phyloP scores from a whole-genome alignment of 257 asterid genomes.

The Coffea eugenioides region DNA sequence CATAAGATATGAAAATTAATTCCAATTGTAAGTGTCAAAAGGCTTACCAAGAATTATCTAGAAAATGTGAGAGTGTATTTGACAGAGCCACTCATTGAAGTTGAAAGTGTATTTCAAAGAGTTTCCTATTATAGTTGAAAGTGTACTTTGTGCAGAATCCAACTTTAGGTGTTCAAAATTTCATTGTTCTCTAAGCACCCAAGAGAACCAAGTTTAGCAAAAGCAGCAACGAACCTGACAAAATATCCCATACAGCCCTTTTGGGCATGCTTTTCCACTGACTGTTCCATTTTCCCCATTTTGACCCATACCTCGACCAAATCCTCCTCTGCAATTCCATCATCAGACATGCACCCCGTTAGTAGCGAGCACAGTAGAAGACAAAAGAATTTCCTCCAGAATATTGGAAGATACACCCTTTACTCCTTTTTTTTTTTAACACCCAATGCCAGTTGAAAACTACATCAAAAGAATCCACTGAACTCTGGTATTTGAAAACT shows the following conservation, averaged over 20 bases:
- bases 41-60: not conserved
- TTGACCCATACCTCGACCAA: slow-evolving; percentile 66
- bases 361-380: not conserved
- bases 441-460: not conserved
- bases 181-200: not conserved
- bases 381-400: not conserved
- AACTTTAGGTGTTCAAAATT: not conserved
- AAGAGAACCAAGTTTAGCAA: slow-evolving; percentile 10
- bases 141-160: not conserved
- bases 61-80: not conserved
- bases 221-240: slow-evolving; percentile 58
- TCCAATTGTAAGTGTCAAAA: not conserved
- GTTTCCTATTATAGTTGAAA: not conserved
- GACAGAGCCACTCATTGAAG: not conserved
- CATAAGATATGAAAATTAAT: not conserved
- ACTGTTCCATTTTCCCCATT: slow-evolving; percentile 77
- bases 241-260: slow-evolving; percentile 80
- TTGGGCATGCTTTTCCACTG: slow-evolving; percentile 82
- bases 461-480: not conserved
- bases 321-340: slow-evolving; percentile 65
- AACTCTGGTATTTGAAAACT: not conserved
- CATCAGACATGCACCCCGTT: not conserved
- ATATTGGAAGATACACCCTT: not conserved
- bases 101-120: not conserved
- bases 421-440: not conserved